These are phyloP conservation scores for Boechera divaricarpa DNA, from an alignment of 345 rosid species.

Conservation along the genomic window DNA sequence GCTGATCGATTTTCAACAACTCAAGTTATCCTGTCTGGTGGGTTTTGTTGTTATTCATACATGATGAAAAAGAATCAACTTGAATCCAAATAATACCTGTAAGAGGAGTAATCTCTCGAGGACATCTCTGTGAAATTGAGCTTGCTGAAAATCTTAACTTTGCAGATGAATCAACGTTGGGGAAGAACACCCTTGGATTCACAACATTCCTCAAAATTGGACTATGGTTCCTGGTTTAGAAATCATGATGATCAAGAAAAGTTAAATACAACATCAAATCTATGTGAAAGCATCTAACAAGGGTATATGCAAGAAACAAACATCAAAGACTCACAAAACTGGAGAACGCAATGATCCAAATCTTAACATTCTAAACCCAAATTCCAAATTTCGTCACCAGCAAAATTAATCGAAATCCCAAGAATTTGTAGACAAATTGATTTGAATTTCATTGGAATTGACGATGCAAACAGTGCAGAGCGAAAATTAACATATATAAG, in stretches of 20 bases:
- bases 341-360: neutral
- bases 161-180: constrained; percentile 1
- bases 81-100: constrained; percentile 25
- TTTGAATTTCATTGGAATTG: neutral
- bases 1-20: neutral
- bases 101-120: constrained; percentile 24
- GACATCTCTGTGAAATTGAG: constrained; percentile 19
- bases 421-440: neutral
- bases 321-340: neutral
- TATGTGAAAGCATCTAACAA: neutral
- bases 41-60: neutral
- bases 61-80: neutral
- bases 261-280: constrained; percentile 17
- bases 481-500: neutral
- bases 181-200: constrained; percentile 29
- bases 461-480: neutral
- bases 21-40: neutral
- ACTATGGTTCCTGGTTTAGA: constrained; percentile 13
- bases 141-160: constrained; percentile 24
- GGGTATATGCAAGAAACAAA: neutral
- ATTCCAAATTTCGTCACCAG: neutral
- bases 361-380: neutral
- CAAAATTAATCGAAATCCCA: neutral
- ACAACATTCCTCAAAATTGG: constrained; percentile 9
- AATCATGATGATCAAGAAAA: neutral